phyloP scores from a whole-genome alignment of 2,329 filamentous ascomycete genomes.

The Rutstroemia sp. region DNA sequence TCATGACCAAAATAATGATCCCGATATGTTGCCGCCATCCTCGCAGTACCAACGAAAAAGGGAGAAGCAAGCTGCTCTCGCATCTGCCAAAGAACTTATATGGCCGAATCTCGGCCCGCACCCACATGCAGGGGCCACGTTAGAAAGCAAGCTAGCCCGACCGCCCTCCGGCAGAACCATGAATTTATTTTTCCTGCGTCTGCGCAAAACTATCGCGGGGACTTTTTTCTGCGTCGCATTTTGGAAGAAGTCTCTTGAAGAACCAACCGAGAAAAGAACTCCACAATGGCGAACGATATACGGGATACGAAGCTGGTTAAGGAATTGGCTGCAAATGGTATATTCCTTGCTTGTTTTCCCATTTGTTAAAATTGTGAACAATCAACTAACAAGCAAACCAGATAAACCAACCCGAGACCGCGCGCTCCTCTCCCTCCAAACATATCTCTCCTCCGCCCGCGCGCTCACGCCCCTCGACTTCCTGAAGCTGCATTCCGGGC shows the following conservation, averaged over 20 bases:
- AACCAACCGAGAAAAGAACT: not conserved
- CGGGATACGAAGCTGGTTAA: constrained; percentile 31
- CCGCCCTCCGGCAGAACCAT: too few relatives aligned
- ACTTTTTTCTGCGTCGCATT: too few relatives aligned
- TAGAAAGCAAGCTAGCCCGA: too few relatives aligned
- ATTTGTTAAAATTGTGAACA: not conserved
- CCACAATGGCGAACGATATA: constrained; percentile 22
- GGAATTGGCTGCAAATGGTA: constrained; percentile 32
- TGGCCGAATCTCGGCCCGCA: too few relatives aligned
- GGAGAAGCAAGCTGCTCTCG: too few relatives aligned
- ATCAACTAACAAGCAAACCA: constrained; percentile 30
- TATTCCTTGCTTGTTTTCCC: not conserved
- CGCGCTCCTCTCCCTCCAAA: constrained; percentile 68
- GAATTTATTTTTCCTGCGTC: too few relatives aligned
- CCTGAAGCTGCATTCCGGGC: constrained; percentile 87
- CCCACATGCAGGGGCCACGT: too few relatives aligned
- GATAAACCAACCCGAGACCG: constrained; percentile 72
- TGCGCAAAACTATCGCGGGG: too few relatives aligned
- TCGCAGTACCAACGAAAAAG: too few relatives aligned
- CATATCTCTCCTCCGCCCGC: constrained; percentile 59
- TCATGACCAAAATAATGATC: constrained; percentile 2
- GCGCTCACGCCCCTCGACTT: constrained; percentile 62
- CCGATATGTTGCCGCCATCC: constrained; percentile 3
- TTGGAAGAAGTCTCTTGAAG: not conserved
- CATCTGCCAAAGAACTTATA: too few relatives aligned